Evolutionary conservation across 257 asterid genomes (phyloP).

Genomic region (Solanum habrochaites): DNA sequence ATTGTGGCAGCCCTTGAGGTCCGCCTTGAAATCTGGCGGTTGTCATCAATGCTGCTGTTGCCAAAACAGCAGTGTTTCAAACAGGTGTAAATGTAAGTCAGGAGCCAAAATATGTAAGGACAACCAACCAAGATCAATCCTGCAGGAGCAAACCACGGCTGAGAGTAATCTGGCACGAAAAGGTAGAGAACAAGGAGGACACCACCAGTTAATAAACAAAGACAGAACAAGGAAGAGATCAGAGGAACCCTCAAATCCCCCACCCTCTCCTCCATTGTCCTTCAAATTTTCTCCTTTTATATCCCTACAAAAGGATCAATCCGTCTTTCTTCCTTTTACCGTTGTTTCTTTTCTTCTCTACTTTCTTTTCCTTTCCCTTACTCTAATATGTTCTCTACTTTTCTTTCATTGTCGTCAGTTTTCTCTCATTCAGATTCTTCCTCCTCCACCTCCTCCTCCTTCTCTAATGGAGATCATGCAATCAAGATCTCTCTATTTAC

Average conservation of each 20-base stretch:
- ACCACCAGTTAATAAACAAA: conserved; percentile 20
- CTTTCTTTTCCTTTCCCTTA: neutral
- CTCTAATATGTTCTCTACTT: neutral
- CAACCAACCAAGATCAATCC: conserved; percentile 20
- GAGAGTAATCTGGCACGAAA: conserved; percentile 11
- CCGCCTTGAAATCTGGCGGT: neutral
- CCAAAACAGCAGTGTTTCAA: neutral
- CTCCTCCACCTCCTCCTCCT: neutral
- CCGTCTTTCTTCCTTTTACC: neutral
- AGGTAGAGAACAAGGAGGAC: conserved; percentile 15
- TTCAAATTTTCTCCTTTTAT: neutral
- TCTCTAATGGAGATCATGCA: neutral
- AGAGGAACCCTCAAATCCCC: conserved; percentile 27
- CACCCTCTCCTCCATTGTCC: conserved; percentile 24
- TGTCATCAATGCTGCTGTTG: neutral
- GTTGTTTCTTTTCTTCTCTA: neutral
- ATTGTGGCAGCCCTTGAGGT: neutral
- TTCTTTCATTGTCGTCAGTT: neutral
- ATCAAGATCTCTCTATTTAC: neutral
- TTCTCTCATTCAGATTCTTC: neutral
- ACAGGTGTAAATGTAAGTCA: conserved; percentile 22
- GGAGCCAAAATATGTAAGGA: conserved; percentile 27
- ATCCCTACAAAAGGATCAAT: neutral
- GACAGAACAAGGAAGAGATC: conserved; percentile 15
- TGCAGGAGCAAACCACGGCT: conserved; percentile 20